Evolutionary conservation across 1,139 yeast species (phyloP).

Genomic region (Geotrichum citri-aurantii): DNA sequence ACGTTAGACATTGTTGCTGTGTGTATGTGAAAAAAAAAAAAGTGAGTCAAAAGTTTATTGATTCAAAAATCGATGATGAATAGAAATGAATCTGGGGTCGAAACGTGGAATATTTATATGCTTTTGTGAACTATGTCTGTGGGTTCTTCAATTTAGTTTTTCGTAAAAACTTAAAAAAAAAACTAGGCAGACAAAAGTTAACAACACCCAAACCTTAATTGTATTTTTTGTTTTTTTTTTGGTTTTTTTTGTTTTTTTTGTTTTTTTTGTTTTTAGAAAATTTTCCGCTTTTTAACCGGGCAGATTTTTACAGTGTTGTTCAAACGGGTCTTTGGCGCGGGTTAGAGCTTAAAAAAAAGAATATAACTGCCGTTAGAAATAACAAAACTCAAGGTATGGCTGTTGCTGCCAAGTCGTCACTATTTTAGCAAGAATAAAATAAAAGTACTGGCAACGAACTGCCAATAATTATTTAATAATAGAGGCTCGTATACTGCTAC

Average conservation of each 20-base stretch:
- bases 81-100: background rate
- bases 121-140: too few relatives aligned
- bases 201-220: background rate
- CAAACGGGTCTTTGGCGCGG: background rate
- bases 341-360: background rate
- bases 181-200: background rate
- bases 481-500: too few relatives aligned
- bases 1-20: conserved; percentile 14
- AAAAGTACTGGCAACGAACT: background rate
- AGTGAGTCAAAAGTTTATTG: background rate
- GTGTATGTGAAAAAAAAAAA: background rate
- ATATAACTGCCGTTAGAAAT: background rate
- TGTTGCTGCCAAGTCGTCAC: too few relatives aligned
- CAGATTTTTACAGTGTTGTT: background rate
- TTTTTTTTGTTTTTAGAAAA: too few relatives aligned
- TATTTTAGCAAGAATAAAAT: background rate
- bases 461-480: background rate
- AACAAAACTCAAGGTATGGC: too few relatives aligned
- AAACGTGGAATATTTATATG: background rate
- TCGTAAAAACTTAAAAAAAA: background rate
- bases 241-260: too few relatives aligned
- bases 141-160: too few relatives aligned
- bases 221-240: too few relatives aligned
- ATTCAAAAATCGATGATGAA: background rate
- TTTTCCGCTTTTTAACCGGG: background rate